Conservation (phyloP, 1,139 yeast species). For the Protomyces lactucae-debilis region DNA sequence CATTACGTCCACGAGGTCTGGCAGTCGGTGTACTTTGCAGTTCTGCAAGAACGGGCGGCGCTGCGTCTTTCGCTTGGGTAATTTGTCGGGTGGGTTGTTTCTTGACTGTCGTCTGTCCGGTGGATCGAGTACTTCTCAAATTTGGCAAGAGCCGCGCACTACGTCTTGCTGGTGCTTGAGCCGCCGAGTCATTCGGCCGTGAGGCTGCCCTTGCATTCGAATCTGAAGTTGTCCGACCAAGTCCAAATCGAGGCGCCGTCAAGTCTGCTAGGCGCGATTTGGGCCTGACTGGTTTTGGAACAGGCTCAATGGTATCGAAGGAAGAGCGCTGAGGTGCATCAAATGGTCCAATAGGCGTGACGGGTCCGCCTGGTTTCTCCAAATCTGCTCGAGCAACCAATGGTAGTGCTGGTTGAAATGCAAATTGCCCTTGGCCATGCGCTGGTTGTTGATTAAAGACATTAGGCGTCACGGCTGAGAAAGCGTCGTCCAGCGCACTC, state of each 20-base stretch:
- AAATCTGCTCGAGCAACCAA: constrained; percentile 3
- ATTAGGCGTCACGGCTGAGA: constrained; percentile 2
- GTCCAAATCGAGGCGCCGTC: constrained; percentile 14
- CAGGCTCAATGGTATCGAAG: constrained; percentile 6
- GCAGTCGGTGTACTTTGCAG: not conserved
- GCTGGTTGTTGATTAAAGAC: constrained; percentile 1
- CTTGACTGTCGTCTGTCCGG: not conserved
- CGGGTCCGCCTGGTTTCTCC: constrained; percentile 8
- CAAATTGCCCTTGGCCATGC: not conserved
- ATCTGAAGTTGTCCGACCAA: constrained; percentile 3
- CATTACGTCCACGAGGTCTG: not conserved
- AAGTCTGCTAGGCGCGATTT: constrained; percentile 7
- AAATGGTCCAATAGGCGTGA: constrained; percentile 6
- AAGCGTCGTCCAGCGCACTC: not conserved
- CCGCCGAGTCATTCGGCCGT: not conserved
- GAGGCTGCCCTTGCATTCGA: not conserved
- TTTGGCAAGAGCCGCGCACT: not conserved
- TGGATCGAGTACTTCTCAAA: not conserved
- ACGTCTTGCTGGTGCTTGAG: not conserved
- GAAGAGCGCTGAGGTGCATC: constrained; percentile 6
- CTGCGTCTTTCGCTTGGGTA: not conserved
- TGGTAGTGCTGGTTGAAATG: constrained; percentile 11
- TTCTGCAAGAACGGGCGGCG: not conserved
- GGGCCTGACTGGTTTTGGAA: constrained; percentile 3
- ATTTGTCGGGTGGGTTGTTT: not conserved